Base-by-base conservation (phyloP, 192 early-diverging fungal genomes). In the Rhizoclosmatium globosum region DNA sequence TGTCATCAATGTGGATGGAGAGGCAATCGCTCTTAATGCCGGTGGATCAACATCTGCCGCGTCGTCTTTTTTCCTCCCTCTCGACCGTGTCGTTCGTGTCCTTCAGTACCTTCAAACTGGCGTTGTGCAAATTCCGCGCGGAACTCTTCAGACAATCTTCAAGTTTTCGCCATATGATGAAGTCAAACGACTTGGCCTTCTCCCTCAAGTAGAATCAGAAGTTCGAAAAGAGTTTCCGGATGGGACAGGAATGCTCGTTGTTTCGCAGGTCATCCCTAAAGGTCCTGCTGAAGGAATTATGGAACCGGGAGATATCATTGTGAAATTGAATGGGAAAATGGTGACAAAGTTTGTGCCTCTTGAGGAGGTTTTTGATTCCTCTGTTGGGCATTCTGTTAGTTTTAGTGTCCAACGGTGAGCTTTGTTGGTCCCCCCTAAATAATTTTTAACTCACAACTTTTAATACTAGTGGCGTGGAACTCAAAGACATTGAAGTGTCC, bases 41-140 rank as follows among this genome's bases (percentile, higher is more conserved):
- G 93, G 91, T 81, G 92, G 92, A n/a, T 87, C 90, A 44, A 90
- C 87, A 2, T 56, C 68, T 31, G 88, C 91, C 61, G 94, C 94
- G 6, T 93, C 93, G 1, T 89, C 92, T 82, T 95, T 92, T 87
- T 95, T 95, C 78, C 87, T 95, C n/a, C 94, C 94, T 3, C 80
- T 95, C 43, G 92, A 93, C 47, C 59, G 85, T 23, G 82, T 87
- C 11, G 84, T 85, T 21, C 72, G 85, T 0, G 85, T 81, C 6
- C 77, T 87, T 42, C 47, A 79, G 45, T 77, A 74, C 47, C 47
- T 87, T 9, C 71, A 80, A 48, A 53, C 41, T 19, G 79, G 80
- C 9, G 53, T 74, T 9, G 64, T 68, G 17, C 53, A 72, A 41
- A 77, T 87, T n/a, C 74, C 79, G 3, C 67, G 82, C 23, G 85